Evolutionary conservation across 2,329 filamentous ascomycete species (phyloP), one percentile per base, ranked within the genome.

Genomic region (Neonectria magnoliae): DNA sequence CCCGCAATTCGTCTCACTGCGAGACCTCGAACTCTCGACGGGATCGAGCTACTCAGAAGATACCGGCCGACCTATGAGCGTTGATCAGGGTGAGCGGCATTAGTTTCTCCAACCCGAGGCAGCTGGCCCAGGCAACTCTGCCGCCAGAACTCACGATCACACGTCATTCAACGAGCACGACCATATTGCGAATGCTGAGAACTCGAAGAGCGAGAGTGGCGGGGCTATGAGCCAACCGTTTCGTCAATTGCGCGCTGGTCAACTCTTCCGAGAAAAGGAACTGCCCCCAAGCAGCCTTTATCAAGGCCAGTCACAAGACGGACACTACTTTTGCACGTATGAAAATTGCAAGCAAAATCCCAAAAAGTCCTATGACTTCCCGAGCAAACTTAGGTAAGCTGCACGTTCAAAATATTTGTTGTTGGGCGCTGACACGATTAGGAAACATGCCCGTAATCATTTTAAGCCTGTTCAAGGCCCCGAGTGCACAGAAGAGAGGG

Each of bases 371-470:
- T 61, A 61, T n/a, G 2, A 9, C 14, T 3, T 22, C 2, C 58
- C 7, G 20, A 55, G 58, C 44, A 31, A 11, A 44, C 42, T 61
- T 13, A 61, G 29, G 58, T 50, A 44, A 5, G 58, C n/a, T 10
- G 5, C 7, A 22, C 38, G 16, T 38, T 16, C 20, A 14, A 25
- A 47, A 18, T 10, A 41, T 41, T 16, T 53, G 8, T 33, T 16
- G 44, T 47, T 44, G n/a, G 41, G n/a, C 41, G 6, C 45, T 48
- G 10, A 41, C 27, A 16, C 51, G 31, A 27, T 5, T 20, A 61
- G 58, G 51, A 61, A 55, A 14, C 58, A 61, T 20, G 58, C 50
- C 14, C 51, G 58, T 11, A 61, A 50, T 22, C 58, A 61, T 44
- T 48, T 50, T 25, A 48, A 22, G 9, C 33, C 22, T 45, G 58